Percentiles rank a stretch among this genome's conserved stretches.
Evolutionary conservation across 805 yeast genomes (phyloP).

Genomic region (Monosporozyma solicola): DNA sequence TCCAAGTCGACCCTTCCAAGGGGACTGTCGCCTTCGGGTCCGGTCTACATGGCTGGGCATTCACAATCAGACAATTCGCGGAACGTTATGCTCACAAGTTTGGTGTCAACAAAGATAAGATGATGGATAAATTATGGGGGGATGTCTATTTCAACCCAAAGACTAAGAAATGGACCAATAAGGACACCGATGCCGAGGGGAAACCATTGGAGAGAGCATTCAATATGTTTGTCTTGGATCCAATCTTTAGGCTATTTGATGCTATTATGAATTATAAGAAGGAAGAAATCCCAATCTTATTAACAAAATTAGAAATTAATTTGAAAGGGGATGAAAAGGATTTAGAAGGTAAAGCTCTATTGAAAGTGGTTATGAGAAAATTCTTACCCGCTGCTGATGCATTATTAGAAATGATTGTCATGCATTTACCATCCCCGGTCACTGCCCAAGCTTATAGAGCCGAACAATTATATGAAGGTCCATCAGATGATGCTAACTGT

Average conservation of each 20-base stretch:
- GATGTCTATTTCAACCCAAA: slow-evolving; percentile 99
- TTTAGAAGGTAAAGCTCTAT: slow-evolving; percentile 95
- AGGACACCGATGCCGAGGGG: slow-evolving; percentile 91
- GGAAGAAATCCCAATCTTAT: slow-evolving; percentile 85
- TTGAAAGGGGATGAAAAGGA: slow-evolving; percentile 96
- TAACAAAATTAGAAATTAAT: slow-evolving; percentile 86
- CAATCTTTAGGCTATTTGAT: slow-evolving; percentile 93
- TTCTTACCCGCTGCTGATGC: slow-evolving; percentile 99
- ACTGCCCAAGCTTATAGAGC: slow-evolving; percentile 99
- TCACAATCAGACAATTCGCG: slow-evolving; percentile 98
- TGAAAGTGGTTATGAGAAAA: slow-evolving; percentile 98
- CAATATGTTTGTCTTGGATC: slow-evolving; percentile 98
- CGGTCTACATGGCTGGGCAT: slow-evolving; percentile 99
- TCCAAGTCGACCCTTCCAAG: slow-evolving; percentile 95
- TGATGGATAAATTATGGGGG: slow-evolving; percentile 99
- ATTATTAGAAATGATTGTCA: slow-evolving; percentile 93
- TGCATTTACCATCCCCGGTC: slow-evolving; percentile 98
- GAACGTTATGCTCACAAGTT: slow-evolving; percentile 96
- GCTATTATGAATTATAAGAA: slow-evolving; percentile 98
- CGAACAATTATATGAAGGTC: slow-evolving; percentile 98
- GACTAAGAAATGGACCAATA: slow-evolving; percentile 98
- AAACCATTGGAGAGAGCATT: slow-evolving; percentile 95
- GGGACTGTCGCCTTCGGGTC: slow-evolving; percentile 99
- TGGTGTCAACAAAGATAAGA: slow-evolving; percentile 95
- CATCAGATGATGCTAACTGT: slow-evolving; percentile 84